These are phyloP conservation scores for Dictyostelium capitatum DNA, from an alignment of 78 protist species.

Conservation along the genomic window DNA sequence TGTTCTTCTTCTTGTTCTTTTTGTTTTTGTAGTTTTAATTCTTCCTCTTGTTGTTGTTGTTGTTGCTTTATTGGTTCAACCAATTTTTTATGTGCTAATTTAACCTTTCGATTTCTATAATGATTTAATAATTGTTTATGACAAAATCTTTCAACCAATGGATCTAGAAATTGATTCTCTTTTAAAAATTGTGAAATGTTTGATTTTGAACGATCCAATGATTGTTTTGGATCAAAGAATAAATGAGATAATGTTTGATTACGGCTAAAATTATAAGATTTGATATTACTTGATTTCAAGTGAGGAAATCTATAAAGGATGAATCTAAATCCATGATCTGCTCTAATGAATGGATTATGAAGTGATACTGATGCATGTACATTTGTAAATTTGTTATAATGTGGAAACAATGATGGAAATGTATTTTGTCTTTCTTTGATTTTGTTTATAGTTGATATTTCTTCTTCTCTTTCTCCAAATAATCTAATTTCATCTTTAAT, in stretches of 20 bases:
- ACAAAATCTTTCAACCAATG: not conserved
- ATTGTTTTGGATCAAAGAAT: not conserved
- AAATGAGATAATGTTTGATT: not conserved
- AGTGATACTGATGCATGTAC: constrained; percentile 1
- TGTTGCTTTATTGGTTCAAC: not conserved
- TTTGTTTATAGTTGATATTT: not conserved
- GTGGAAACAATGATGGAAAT: constrained; percentile 20
- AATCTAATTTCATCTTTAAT: not conserved
- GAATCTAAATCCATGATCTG: constrained; percentile 28
- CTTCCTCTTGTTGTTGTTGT: not conserved
- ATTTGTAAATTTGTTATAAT: not conserved
- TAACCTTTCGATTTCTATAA: constrained; percentile 3
- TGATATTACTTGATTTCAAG: not conserved
- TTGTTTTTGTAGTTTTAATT: not conserved
- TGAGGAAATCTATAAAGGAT: not conserved
- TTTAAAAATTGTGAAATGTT: not conserved
- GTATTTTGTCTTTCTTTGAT: constrained; percentile 7
- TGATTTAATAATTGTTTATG: constrained; percentile 4
- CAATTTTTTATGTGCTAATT: not conserved
- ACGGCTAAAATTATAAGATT: not conserved
- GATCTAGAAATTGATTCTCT: constrained; percentile 12
- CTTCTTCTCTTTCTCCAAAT: not conserved
- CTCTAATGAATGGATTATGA: constrained; percentile 7
- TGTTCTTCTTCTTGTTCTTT: not conserved
- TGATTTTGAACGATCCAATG: not conserved